Base-by-base conservation (phyloP, 768 basidiomycete genomes). In the Holtermanniella nyarrowii region DNA sequence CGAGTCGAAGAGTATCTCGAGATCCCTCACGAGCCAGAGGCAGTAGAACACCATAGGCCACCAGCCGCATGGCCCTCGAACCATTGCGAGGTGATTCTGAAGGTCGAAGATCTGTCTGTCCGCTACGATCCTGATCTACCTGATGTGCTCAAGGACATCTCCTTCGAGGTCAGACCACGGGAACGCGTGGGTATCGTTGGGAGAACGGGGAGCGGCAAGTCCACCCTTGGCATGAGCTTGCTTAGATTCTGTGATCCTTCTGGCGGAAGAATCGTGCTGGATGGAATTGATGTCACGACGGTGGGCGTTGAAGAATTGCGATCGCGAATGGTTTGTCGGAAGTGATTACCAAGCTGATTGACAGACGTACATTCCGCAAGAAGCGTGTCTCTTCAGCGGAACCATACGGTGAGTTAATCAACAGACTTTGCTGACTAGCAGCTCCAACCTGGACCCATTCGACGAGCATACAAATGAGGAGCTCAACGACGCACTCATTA, bases 51-150 rank as follows among this genome's bases (percentile, higher is more conserved):
- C 57, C 77, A 78, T 0, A 79, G 86, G 5, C 83, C 82, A 1
- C 90, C 90, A 0, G 90, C 89, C 0, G 90, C 90, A 63, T 95
- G 90, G 90, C 90, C 90, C 0, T 88, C 88, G 0, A 81, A 77
- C 52, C 75, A 82, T 16, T 78, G 68, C 45, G 75, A 81, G 24
- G 65, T 76, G 3, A 74, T 91, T 22, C 62, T 95, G 25, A 70
- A 72, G 1, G 85, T 86, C 0, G 82, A 89, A 58, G 78, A 89
- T 55, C 74, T 93, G 23, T 80, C 79, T 16, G 74, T 91, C 67
- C 86, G 82, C 69, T 91, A 91, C 68, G 80, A 86, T 0, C 83
- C 86, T 0, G 87, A 90, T 48, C 76, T 91, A 11, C 88, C 88
- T 0, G 74, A 84, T 0, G 87, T 90, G 0, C 74, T 91, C 26